Evolutionary conservation across 306 rosid species (phyloP).

Genomic region (Vigna unguiculata): DNA sequence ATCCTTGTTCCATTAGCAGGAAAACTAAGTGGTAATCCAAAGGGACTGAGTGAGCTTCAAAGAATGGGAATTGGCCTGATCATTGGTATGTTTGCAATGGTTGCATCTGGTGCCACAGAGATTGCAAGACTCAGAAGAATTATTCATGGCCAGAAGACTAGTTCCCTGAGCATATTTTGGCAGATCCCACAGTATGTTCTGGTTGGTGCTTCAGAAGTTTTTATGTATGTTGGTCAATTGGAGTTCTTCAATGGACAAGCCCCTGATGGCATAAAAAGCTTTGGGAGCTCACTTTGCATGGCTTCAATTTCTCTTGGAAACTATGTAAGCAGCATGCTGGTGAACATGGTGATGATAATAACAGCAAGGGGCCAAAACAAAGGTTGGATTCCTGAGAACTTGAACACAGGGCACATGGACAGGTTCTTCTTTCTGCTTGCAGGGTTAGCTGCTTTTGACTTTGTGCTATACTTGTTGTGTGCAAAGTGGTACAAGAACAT

Average conservation of each 20-base stretch:
- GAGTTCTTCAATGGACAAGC: conserved; percentile 73
- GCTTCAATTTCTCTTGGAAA: conserved; percentile 77
- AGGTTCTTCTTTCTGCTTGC: conserved; percentile 69
- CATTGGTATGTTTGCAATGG: conserved; percentile 67
- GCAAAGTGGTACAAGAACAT: conserved; percentile 59
- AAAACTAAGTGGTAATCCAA: conserved; percentile 55
- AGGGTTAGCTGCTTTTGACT: conserved; percentile 57
- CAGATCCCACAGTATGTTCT: conserved; percentile 69
- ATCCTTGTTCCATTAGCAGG: conserved; percentile 59
- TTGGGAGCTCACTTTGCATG: conserved; percentile 77
- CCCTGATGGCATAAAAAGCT: conserved; percentile 69
- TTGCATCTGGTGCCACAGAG: conserved; percentile 67
- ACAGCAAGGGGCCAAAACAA: conserved; percentile 51
- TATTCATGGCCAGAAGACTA: conserved; percentile 46
- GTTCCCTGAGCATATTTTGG: conserved; percentile 64
- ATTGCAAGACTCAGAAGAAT: conserved; percentile 55
- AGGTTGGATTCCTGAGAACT: conserved; percentile 68
- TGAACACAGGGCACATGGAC: conserved; percentile 66
- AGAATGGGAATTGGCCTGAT: conserved; percentile 75
- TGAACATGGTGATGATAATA: conserved; percentile 55
- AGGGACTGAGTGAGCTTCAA: conserved; percentile 64
- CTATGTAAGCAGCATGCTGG: conserved; percentile 65
- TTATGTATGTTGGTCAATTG: conserved; percentile 68
- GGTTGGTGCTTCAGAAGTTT: conserved; percentile 73
- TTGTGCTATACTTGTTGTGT: conserved; percentile 56